Conservation (phyloP, 2,329 filamentous ascomycete species). For the Colletotrichum melonis region DNA sequence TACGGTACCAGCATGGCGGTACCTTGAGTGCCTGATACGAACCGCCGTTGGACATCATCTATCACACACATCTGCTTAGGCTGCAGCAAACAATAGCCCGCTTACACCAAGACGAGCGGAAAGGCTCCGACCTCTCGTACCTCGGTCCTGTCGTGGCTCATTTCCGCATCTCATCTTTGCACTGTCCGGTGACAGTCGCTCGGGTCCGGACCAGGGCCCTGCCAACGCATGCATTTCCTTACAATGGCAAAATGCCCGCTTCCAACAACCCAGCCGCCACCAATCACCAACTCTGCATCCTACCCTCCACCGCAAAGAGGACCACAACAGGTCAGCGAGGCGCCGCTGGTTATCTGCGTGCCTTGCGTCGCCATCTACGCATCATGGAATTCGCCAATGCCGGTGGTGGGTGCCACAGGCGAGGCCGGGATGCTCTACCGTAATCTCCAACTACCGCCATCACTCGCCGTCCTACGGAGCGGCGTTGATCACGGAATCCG, state of each 20-base stretch:
- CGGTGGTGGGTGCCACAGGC: conserved; percentile 11
- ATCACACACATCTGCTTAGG: too few relatives aligned
- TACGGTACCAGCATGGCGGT: neutral
- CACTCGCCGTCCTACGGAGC: neutral
- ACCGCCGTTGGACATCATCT: too few relatives aligned
- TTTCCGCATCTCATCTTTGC: conserved; percentile 13
- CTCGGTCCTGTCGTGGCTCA: neutral
- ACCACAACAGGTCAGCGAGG: conserved; percentile 5
- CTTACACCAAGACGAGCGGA: neutral
- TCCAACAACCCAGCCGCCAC: conserved; percentile 1
- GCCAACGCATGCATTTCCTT: conserved; percentile 12
- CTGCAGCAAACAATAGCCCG: neutral
- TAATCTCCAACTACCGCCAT: neutral
- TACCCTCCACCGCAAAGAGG: conserved; percentile 16
- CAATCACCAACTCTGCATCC: conserved; percentile 8
- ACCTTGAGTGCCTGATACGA: neutral
- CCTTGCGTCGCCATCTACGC: neutral
- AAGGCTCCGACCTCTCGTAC: neutral
- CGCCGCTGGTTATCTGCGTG: neutral
- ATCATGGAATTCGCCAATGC: conserved; percentile 15
- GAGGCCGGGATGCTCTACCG: neutral
- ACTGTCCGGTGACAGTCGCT: conserved; percentile 17
- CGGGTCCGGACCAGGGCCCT: conserved; percentile 17
- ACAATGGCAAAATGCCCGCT: conserved; percentile 15
- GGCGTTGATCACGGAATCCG: neutral